Conservation (phyloP, 179 eudicot genomes). For the Sideroxylon spinosum region DNA sequence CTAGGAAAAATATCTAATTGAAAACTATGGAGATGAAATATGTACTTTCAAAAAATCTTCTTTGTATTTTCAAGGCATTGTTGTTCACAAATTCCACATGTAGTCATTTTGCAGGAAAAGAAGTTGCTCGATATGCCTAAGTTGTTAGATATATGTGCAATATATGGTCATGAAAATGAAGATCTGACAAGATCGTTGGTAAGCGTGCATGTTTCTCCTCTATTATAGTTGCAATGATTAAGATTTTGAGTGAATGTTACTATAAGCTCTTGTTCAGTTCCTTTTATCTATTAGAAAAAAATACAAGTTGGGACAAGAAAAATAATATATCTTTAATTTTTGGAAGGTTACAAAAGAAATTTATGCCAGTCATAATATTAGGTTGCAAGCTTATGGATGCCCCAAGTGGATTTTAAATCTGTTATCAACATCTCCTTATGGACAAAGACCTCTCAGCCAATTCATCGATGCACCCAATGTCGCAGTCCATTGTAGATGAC, state of each 20-base stretch:
- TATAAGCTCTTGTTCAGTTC: not conserved
- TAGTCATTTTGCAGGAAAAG: conserved; percentile 94
- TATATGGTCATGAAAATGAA: conserved; percentile 87
- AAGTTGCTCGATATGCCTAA: conserved; percentile 85
- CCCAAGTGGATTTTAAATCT: not conserved
- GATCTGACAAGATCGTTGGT: conserved; percentile 68
- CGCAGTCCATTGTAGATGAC: not conserved
- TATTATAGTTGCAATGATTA: not conserved
- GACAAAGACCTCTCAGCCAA: not conserved
- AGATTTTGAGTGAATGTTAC: too few species aligned
- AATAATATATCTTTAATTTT: not conserved
- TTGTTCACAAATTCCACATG: conserved; percentile 43
- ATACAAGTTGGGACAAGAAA: not conserved
- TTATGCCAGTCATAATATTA: not conserved
- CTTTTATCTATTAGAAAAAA: not conserved
- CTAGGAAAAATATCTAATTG: not conserved
- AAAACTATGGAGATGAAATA: not conserved
- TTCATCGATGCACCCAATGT: not conserved
- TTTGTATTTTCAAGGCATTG: conserved; percentile 11
- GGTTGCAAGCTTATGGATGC: not conserved
- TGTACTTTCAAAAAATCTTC: not conserved
- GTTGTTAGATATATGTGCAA: conserved; percentile 84
- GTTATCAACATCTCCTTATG: not conserved
- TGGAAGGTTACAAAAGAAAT: conserved; percentile 1
- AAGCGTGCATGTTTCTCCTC: conserved; percentile 23